These are phyloP conservation scores for Beauveria medogensis DNA, from an alignment of 2,329 filamentous ascomycete genomes.

Conservation along the genomic window DNA sequence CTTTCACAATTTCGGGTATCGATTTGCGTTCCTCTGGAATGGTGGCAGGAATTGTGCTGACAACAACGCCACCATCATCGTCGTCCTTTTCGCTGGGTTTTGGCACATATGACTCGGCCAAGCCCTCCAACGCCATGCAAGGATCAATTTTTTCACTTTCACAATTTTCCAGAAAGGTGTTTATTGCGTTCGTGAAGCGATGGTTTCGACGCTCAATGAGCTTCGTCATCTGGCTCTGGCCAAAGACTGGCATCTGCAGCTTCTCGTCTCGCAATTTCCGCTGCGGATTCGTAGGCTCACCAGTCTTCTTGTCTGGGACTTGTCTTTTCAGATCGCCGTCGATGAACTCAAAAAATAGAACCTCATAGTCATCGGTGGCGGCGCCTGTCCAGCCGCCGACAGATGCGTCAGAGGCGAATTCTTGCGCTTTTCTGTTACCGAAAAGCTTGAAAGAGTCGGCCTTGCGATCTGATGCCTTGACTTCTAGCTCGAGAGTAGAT, in stretches of 20 bases:
- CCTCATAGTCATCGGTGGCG: slow-evolving; percentile 46
- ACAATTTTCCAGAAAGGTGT: slow-evolving; percentile 69
- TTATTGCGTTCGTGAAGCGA: slow-evolving; percentile 73
- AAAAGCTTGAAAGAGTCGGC: slow-evolving; percentile 53
- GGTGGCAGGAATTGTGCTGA: slow-evolving; percentile 49
- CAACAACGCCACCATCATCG: slow-evolving; percentile 22
- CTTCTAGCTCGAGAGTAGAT: slow-evolving; percentile 69
- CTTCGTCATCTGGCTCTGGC: slow-evolving; percentile 82
- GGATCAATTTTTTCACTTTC: slow-evolving; percentile 57
- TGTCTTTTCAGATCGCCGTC: slow-evolving; percentile 86
- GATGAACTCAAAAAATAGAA: slow-evolving; percentile 85
- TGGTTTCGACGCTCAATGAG: slow-evolving; percentile 84
- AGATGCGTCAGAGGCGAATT: slow-evolving; percentile 44
- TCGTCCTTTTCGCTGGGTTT: slow-evolving; percentile 38
- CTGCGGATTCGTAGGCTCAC: slow-evolving; percentile 59
- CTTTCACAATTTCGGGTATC: slow-evolving; percentile 76
- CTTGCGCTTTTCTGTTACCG: slow-evolving; percentile 40
- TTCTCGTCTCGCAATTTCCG: slow-evolving; percentile 67
- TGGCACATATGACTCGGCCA: slow-evolving; percentile 56
- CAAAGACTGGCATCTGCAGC: slow-evolving; percentile 84
- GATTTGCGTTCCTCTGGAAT: slow-evolving; percentile 75
- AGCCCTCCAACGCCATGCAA: slow-evolving; percentile 52
- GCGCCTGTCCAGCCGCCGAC: slow-evolving; percentile 48
- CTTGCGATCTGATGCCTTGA: slow-evolving; percentile 53
- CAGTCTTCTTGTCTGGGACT: slow-evolving; percentile 62